phyloP scores from a whole-genome alignment of 2,329 filamentous ascomycete species.

The Malbranchea cinnamomea region DNA sequence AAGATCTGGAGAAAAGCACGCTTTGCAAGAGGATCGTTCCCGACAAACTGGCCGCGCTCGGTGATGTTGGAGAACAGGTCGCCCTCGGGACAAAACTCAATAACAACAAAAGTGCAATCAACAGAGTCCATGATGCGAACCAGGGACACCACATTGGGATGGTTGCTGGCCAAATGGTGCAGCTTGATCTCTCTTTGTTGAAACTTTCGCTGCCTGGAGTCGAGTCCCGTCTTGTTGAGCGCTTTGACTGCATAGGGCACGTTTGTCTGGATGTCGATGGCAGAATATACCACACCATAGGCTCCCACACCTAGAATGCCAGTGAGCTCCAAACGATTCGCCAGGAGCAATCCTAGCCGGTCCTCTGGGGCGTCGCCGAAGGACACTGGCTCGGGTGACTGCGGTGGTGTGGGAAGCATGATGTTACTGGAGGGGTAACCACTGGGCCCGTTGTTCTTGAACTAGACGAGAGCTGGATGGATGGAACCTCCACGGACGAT shows the following conservation, averaged over 20 bases:
- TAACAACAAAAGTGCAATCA: slow-evolving; percentile 89
- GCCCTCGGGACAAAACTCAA: slow-evolving; percentile 94
- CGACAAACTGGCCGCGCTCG: slow-evolving; percentile 81
- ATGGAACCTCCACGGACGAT: slow-evolving; percentile 14
- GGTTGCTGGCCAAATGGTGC: slow-evolving; percentile 75
- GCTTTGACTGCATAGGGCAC: slow-evolving; percentile 90
- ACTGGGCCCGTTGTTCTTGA: no score
- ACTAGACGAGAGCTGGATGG: neutral
- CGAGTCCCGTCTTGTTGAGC: slow-evolving; percentile 83
- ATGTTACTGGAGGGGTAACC: no score
- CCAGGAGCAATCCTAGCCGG: slow-evolving; percentile 69
- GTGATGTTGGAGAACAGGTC: slow-evolving; percentile 97
- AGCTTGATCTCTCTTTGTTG: slow-evolving; percentile 86
- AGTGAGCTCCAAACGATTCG: slow-evolving; percentile 67
- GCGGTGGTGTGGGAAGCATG: slow-evolving; percentile 32
- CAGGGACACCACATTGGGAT: slow-evolving; percentile 87
- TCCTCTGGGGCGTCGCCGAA: slow-evolving; percentile 60
- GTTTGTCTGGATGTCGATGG: slow-evolving; percentile 67
- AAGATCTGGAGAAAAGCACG: slow-evolving; percentile 85
- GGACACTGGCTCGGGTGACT: slow-evolving; percentile 25
- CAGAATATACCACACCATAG: slow-evolving; percentile 91
- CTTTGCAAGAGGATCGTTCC: slow-evolving; percentile 78
- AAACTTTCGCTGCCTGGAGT: slow-evolving; percentile 73
- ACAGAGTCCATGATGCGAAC: slow-evolving; percentile 81
- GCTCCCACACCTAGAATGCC: slow-evolving; percentile 82